Base-by-base conservation (phyloP, 2,329 filamentous ascomycete species). In the Hymenoscyphus linearis region DNA sequence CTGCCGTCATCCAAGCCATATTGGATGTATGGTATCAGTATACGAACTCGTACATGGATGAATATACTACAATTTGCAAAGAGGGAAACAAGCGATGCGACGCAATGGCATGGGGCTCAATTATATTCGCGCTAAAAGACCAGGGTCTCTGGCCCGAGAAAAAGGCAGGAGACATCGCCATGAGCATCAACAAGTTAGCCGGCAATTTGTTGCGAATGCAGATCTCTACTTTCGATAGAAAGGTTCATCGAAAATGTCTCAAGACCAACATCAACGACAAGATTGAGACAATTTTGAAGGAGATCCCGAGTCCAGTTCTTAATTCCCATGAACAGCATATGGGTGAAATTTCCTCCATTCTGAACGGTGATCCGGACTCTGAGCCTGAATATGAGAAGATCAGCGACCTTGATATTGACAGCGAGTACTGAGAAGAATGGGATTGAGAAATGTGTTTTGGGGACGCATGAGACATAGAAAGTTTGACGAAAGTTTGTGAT, bases 21-120 rank as follows among this genome's bases (percentile, higher is more conserved):
- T 22, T 59, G 7, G 50, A 59, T 4, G 14, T 59, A 14, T 59
- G 57, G 47, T 59, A 59, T 16, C 1, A 14, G 10, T 59, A 53
- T 22, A 18, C 40, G 12, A 18, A 34, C n/a, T 25, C n/a, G 1
- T 22, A 37, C 4, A 12, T 40, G 5, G 18, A 22, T 9, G 25
- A n/a, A 4, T 14, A 36, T 4, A 14, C 12, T 4, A 26, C 10
- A 4, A 5, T 22, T 14, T 59, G 57, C 47, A 37, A 37, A 13
- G 31, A 22, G 7, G 47, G 50, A 9, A 37, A 36, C 14, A 37
- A 14, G 14, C 10, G 14, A 2, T 59, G 57, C 50, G 44, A 59
- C 12, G 16, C n/a, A 16, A 26, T 37, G 18, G 47, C 31, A 14
- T 34, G 22, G 7, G 57, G 57, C 14, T 25, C 44, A 5, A 35